phyloP scores from a whole-genome alignment of 2,329 filamentous ascomycete species.

The Pseudomassariella vexata region DNA sequence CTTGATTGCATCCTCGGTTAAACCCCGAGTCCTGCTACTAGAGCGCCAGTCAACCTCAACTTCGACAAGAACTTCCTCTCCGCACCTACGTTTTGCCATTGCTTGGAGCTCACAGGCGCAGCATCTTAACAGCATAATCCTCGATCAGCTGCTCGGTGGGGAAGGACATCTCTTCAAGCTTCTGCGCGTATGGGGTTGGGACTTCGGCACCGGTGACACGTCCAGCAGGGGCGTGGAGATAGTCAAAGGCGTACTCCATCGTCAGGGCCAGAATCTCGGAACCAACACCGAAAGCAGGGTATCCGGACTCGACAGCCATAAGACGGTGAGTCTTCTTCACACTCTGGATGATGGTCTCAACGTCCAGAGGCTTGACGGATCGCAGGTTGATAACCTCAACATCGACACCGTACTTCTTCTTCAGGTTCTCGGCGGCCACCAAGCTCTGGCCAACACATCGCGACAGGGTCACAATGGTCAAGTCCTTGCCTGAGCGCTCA shows the following conservation, averaged over 20 bases:
- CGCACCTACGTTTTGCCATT: not conserved
- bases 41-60: not conserved
- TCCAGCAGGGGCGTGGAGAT: slow-evolving; percentile 88
- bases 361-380: slow-evolving; percentile 92
- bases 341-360: slow-evolving; percentile 92
- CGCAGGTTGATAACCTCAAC: slow-evolving; percentile 97
- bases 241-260: slow-evolving; percentile 98
- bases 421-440: slow-evolving; percentile 80
- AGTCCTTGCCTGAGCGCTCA: slow-evolving; percentile 89
- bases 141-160: slow-evolving; percentile 84
- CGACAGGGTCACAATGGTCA: slow-evolving; percentile 92
- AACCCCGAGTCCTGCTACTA: not conserved
- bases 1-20: not conserved
- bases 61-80: not conserved
- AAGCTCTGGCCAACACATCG: slow-evolving; percentile 93
- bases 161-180: slow-evolving; percentile 93
- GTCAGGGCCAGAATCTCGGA: slow-evolving; percentile 89
- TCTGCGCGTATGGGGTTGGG: slow-evolving; percentile 88
- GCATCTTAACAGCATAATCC: slow-evolving; percentile 81
- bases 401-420: slow-evolving; percentile 94
- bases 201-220: slow-evolving; percentile 96
- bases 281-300: slow-evolving; percentile 88
- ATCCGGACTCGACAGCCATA: slow-evolving; percentile 89
- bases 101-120: slow-evolving; percentile 34
- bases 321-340: slow-evolving; percentile 98